phyloP scores from a whole-genome alignment of 495 filamentous ascomycete genomes.

The Aspergillus kassunensis region DNA sequence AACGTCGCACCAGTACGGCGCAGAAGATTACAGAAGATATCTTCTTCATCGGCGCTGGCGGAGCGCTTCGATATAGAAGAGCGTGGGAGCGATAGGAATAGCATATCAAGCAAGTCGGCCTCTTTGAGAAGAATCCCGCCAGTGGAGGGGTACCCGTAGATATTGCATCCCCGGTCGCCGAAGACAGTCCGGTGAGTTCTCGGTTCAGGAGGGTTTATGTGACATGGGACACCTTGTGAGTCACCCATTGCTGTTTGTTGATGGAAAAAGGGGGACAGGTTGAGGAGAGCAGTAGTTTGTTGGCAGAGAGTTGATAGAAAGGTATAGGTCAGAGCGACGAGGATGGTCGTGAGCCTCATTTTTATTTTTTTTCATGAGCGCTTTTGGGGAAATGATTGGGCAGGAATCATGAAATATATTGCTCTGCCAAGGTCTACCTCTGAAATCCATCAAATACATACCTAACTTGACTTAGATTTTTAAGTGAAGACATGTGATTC shows the following conservation, averaged over 20 bases:
- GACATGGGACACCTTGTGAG: not conserved
- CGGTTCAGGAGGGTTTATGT: not conserved
- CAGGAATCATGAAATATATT: no score
- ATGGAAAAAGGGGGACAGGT: conserved; percentile 9
- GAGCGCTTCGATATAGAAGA: not conserved
- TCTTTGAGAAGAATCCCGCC: conserved; percentile 1
- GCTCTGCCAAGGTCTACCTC: no score
- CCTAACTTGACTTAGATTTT: no score
- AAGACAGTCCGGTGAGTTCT: conserved; percentile 2
- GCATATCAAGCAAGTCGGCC: conserved; percentile 2
- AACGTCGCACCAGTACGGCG: conserved; percentile 3
- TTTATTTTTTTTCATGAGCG: no score
- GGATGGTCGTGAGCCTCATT: conserved; percentile 2
- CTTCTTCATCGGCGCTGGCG: conserved; percentile 3
- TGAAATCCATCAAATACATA: no score
- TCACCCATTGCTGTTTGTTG: conserved; percentile 14
- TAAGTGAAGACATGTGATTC: no score
- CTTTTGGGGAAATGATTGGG: no score
- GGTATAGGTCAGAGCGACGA: not conserved
- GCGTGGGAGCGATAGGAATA: conserved; percentile 5
- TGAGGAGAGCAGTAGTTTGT: conserved; percentile 7
- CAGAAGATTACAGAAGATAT: conserved; percentile 2
- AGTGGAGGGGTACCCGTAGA: conserved; percentile 17
- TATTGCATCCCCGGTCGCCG: conserved; percentile 6
- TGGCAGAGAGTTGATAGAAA: conserved; percentile 8